Evolutionary conservation across 1,284 basidiomycete genomes (phyloP).

Genomic region (Malassezia furfur): DNA sequence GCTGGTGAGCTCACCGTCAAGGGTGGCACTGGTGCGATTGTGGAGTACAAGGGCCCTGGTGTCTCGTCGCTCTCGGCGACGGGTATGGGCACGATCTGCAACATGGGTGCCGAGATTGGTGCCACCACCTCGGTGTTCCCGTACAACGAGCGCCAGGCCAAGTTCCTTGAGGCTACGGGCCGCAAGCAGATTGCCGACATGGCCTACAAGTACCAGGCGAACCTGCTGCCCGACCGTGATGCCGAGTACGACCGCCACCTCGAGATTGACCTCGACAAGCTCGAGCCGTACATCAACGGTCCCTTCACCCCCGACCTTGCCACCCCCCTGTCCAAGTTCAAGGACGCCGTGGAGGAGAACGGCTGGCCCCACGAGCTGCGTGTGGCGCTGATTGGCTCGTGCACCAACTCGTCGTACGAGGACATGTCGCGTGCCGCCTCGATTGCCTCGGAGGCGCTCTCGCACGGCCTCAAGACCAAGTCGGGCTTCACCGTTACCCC

Average conservation of each 20-base stretch:
- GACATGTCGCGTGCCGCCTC: constrained; percentile 97
- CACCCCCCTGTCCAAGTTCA: constrained; percentile 76
- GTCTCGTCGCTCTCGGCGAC: constrained; percentile 93
- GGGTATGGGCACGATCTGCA: constrained; percentile 98
- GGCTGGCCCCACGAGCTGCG: constrained; percentile 93
- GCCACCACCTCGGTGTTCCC: constrained; percentile 98
- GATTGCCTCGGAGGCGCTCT: constrained; percentile 77
- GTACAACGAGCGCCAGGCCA: constrained; percentile 87
- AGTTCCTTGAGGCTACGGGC: constrained; percentile 87
- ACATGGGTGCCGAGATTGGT: constrained; percentile 99
- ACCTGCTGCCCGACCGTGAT: constrained; percentile 76
- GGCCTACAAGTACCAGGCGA: constrained; percentile 79
- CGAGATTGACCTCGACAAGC: constrained; percentile 87
- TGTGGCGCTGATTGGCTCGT: constrained; percentile 94
- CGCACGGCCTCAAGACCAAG: constrained; percentile 79
- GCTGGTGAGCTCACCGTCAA: constrained; percentile 48
- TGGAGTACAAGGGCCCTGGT: constrained; percentile 55
- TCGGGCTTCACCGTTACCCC: constrained; percentile 95
- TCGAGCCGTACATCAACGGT: constrained; percentile 98
- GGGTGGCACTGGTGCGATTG: constrained; percentile 48
- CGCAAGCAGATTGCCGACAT: constrained; percentile 80
- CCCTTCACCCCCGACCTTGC: constrained; percentile 61
- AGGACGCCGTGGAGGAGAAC: constrained; percentile 83
- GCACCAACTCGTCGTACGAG: constrained; percentile 99
- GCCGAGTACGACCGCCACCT: constrained; percentile 91